phyloP scores from a whole-genome alignment of 441 rosid genomes.

The Dalechampia spathulata region DNA sequence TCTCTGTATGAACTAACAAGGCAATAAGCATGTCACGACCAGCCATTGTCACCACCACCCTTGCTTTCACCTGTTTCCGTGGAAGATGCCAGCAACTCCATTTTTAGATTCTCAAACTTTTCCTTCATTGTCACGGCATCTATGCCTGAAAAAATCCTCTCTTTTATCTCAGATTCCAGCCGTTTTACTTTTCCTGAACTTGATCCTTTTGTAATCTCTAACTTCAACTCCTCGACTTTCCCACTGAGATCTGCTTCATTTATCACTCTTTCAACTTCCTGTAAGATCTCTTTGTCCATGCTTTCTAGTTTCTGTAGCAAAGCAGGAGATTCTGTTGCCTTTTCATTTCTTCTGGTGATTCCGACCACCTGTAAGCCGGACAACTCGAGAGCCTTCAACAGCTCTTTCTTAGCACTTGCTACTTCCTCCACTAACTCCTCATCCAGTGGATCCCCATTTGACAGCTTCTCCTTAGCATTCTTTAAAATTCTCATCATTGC shows the following conservation, averaged over 20 bases:
- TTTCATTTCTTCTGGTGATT: slow-evolving; percentile 17
- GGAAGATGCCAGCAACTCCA: slow-evolving; percentile 18
- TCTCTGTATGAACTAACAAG: too few species aligned
- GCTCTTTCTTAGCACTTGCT: slow-evolving; percentile 26
- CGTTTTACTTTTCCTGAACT: slow-evolving; percentile 19
- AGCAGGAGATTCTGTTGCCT: slow-evolving; percentile 15
- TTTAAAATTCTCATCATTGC: slow-evolving; percentile 26
- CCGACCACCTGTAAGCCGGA: slow-evolving; percentile 33
- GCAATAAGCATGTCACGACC: slow-evolving; percentile 12
- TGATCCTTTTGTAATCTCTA: slow-evolving; percentile 24
- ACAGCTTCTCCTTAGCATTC: slow-evolving; percentile 23
- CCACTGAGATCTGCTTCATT: slow-evolving; percentile 16
- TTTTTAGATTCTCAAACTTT: slow-evolving; percentile 27
- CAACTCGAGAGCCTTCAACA: slow-evolving; percentile 22
- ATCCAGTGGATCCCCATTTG: slow-evolving; percentile 23
- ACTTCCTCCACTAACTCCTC: slow-evolving; percentile 23
- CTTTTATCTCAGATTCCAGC: slow-evolving; percentile 26
- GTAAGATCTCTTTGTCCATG: slow-evolving; percentile 20
- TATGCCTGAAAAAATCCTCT: slow-evolving; percentile 22
- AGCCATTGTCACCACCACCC: slow-evolving; percentile 25
- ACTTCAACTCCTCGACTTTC: slow-evolving; percentile 29
- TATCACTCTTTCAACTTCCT: slow-evolving; percentile 28
- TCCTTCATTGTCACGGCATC: slow-evolving; percentile 22
- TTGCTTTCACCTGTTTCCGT: slow-evolving; percentile 10
- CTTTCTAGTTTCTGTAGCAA: slow-evolving; percentile 18